These are phyloP conservation scores for Ochetophila trinervis DNA, from an alignment of 306 rosid species.

Conservation along the genomic window DNA sequence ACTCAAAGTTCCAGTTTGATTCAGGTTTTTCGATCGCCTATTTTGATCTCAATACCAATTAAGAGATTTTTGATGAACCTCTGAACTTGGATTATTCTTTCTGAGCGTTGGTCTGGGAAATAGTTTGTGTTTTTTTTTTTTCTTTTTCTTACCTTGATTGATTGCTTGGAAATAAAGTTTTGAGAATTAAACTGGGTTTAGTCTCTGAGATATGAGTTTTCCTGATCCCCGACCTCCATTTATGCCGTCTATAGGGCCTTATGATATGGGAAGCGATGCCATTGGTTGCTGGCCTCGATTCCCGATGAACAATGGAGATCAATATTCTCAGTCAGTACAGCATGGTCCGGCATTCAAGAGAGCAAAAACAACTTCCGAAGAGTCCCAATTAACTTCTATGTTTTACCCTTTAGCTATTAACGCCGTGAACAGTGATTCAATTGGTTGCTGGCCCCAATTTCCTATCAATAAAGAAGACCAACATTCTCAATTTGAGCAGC, in stretches of 20 bases:
- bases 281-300: conserved; percentile 56
- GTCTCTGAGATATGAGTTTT: conserved; percentile 48
- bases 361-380: conserved; percentile 54
- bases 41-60: too few relatives aligned
- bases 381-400: conserved; percentile 25
- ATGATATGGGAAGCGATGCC: conserved; percentile 44
- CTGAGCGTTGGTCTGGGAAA: too few relatives aligned
- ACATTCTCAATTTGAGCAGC: conserved; percentile 40
- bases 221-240: conserved; percentile 44
- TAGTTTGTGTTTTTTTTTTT: too few relatives aligned
- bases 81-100: too few relatives aligned
- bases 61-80: too few relatives aligned
- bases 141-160: conserved; percentile 5
- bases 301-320: conserved; percentile 42
- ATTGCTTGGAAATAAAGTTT: conserved; percentile 12
- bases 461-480: conserved; percentile 43
- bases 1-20: too few relatives aligned
- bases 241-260: conserved; percentile 39
- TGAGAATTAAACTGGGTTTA: conserved; percentile 2
- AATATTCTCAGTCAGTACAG: conserved; percentile 39
- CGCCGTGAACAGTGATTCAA: conserved; percentile 42
- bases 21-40: too few relatives aligned
- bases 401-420: conserved; percentile 29
- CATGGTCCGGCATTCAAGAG: conserved; percentile 49
- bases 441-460: conserved; percentile 55